A percentile compares a stretch with the other conserved stretches of the same genome.
Conservation (phyloP, 2,329 filamentous ascomycete species). For the Akanthomyces lecanii region DNA sequence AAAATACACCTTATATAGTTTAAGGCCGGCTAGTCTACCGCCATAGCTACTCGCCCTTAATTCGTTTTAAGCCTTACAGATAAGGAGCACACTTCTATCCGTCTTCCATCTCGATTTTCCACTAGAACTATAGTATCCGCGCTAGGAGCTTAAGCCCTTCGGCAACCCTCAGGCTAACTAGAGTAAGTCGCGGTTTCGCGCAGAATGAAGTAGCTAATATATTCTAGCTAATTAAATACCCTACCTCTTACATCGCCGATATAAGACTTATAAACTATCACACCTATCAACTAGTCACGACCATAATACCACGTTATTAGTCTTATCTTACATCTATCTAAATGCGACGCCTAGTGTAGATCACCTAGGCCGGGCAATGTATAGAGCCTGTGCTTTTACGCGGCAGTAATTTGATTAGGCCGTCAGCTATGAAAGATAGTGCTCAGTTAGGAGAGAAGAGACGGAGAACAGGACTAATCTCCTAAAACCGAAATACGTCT, state of each 20-base stretch:
- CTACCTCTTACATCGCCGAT: neutral
- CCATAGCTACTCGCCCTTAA: neutral
- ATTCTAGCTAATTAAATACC: neutral
- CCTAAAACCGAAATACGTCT: neutral
- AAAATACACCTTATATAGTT: neutral
- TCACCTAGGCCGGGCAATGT: neutral
- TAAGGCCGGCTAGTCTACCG: neutral
- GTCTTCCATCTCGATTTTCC: neutral
- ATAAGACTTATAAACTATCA: neutral
- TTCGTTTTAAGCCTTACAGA: neutral
- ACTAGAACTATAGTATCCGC: neutral
- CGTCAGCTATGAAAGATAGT: neutral
- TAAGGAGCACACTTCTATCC: neutral
- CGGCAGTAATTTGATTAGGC: slow-evolving; percentile 4
- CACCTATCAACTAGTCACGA: neutral
- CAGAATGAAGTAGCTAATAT: neutral
- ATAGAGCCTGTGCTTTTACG: neutral
- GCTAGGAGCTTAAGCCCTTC: neutral
- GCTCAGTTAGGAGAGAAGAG: neutral
- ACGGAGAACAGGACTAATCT: neutral
- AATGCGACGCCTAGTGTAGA: slow-evolving; percentile 8
- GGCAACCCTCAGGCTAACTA: neutral
- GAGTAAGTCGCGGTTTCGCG: neutral
- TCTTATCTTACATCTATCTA: neutral
- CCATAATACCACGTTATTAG: slow-evolving; percentile 2